Conservation (phyloP, 1,139 yeast genomes). For the Magnusiomyces tetraspermus region DNA sequence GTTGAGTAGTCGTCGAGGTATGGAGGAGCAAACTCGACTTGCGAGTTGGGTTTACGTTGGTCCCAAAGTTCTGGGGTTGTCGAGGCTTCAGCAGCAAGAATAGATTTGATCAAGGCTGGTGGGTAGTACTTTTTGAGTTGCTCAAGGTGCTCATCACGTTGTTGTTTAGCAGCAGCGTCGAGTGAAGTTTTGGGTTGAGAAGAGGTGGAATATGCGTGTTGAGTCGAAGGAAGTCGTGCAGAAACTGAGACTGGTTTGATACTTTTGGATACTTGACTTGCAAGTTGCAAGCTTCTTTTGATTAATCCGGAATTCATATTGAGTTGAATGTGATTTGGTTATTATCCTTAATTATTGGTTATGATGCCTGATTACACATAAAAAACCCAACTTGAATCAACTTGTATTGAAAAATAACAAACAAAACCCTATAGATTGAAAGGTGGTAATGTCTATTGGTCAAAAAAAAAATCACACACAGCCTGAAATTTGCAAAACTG, state of each 20-base stretch:
- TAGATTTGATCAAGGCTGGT: slow-evolving; percentile 68
- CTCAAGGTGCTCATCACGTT: slow-evolving; percentile 43
- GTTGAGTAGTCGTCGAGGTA: slow-evolving; percentile 53
- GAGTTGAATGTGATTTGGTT: no score
- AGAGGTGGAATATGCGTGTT: background rate
- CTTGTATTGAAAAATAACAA: no score
- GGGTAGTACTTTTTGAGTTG: slow-evolving; percentile 62
- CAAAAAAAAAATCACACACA: no score
- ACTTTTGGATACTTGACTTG: background rate
- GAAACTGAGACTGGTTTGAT: background rate
- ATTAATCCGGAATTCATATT: background rate
- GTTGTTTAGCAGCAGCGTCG: slow-evolving; percentile 13
- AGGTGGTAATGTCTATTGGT: no score
- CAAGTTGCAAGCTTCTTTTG: background rate
- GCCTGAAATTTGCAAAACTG: no score
- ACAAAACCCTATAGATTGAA: no score
- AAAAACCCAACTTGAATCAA: no score
- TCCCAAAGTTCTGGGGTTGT: slow-evolving; percentile 54
- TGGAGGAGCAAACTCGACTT: slow-evolving; percentile 47
- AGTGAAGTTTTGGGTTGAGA: background rate
- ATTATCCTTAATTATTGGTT: no score
- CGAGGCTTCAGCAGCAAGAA: slow-evolving; percentile 66
- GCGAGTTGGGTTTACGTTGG: slow-evolving; percentile 29
- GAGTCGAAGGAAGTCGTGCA: background rate
- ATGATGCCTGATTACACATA: background rate